phyloP scores from a whole-genome alignment of 192 early-diverging fungal genomes.

The Mortierella antarctica region DNA sequence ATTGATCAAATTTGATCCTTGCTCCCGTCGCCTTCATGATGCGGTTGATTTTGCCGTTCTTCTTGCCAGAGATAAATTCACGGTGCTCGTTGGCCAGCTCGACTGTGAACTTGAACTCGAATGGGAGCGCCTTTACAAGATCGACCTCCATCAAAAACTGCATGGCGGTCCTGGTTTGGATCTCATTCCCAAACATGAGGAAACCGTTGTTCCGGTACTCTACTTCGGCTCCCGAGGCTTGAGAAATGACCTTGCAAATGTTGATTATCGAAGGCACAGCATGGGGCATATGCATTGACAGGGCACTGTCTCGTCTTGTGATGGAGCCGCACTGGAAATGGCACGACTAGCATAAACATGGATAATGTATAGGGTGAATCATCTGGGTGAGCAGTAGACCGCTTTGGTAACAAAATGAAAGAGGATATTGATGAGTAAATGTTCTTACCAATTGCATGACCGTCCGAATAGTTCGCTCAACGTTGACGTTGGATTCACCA shows the following conservation, averaged over 20 bases:
- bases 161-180: constrained; percentile 70
- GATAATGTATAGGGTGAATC: background rate
- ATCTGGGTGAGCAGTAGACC: background rate
- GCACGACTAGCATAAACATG: constrained; percentile 27
- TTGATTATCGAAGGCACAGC: constrained; percentile 42
- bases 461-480: constrained; percentile 75
- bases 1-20: constrained; percentile 73
- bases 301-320: constrained; percentile 17
- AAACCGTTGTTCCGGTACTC: constrained; percentile 67
- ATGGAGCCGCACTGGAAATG: constrained; percentile 52
- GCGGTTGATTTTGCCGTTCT: constrained; percentile 89
- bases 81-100: constrained; percentile 82
- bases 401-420: background rate
- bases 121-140: constrained; percentile 53
- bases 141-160: constrained; percentile 63
- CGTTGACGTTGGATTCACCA: constrained; percentile 76
- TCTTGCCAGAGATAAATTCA: constrained; percentile 91
- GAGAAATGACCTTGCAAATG: constrained; percentile 58
- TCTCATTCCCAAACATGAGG: constrained; percentile 76
- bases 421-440: background rate
- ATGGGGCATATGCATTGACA: constrained; percentile 28
- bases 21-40: constrained; percentile 81
- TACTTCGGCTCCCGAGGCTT: constrained; percentile 71
- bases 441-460: constrained; percentile 75
- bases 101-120: constrained; percentile 78